Base-by-base conservation (phyloP, 2,329 filamentous ascomycete genomes). In the Ophiostoma triangulosporum region DNA sequence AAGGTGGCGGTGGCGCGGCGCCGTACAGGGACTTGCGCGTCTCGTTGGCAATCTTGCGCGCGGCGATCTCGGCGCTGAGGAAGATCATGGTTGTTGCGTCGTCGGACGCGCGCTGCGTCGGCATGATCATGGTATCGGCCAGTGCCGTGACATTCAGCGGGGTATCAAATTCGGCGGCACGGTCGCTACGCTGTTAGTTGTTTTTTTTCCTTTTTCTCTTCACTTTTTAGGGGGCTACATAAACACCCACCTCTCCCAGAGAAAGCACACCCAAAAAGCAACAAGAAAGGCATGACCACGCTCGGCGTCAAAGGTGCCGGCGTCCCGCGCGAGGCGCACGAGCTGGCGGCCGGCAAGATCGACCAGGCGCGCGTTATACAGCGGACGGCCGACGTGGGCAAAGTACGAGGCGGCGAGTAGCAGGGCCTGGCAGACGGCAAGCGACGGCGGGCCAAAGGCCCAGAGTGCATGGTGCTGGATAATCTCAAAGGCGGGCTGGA, bases 201-300 rank as follows among this genome's bases (percentile, higher is more conserved):
- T 11, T 31, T 31, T 31, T 11, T 31, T 31, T 24, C 9, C n/a
- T n/a, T n/a, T n/a, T n/a, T n/a, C n/a, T n/a, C n/a, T n/a, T n/a
- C n/a, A n/a, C n/a, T n/a, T n/a, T n/a, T n/a, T 32, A 51, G 5
- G 27, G 20, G 1, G 20, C n/a, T n/a, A n/a, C 6, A 48, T 20
- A n/a, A 36, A n/a, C 3, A 59, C 66, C 58, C 65, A 82, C 79
- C 78, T 86, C 67, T 88, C 84, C 31, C 86, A 70, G 60, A 86
- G 82, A 54, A 87, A 71, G 62, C 81, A 85, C 29, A 83, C 83
- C 84, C 84, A 88, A 58, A 83, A 86, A 1, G 79, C 77, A 54
- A 83, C 72, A 36, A 77, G 68, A 54, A 74, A 72, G 17, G 71
- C 62, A 57, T 80, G 74, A 54, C 73, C 62, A 11, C 58, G 61